phyloP scores from a whole-genome alignment of 768 basidiomycete species.

The Psilocybe tampanensis region DNA sequence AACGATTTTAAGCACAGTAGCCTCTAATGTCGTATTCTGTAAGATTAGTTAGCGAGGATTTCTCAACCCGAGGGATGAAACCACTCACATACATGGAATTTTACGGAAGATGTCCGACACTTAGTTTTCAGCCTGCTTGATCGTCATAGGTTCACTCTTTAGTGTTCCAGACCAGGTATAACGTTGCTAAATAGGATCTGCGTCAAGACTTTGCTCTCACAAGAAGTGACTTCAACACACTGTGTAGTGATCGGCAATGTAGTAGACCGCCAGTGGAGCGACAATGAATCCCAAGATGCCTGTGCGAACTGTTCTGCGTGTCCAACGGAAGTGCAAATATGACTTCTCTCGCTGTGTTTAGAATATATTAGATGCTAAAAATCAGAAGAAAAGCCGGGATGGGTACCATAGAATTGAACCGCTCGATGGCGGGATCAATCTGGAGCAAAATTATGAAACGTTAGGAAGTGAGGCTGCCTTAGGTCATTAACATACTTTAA shows the following conservation, averaged over 20 bases:
- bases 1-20: conserved; percentile 55
- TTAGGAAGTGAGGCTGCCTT: background rate
- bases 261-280: conserved; percentile 61
- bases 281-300: conserved; percentile 65
- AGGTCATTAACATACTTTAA: conserved; percentile 46
- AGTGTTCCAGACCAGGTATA: conserved; percentile 53
- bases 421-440: conserved; percentile 64
- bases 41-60: background rate
- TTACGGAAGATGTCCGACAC: background rate
- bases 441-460: conserved; percentile 16
- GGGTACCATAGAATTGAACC: conserved; percentile 52
- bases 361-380: conserved; percentile 1
- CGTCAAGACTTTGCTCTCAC: conserved; percentile 35
- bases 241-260: conserved; percentile 46
- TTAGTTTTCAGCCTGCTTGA: background rate
- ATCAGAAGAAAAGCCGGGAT: conserved; percentile 5
- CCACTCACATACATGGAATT: background rate
- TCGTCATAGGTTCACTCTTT: conserved; percentile 19
- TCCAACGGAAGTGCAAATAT: conserved; percentile 86
- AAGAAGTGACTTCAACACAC: conserved; percentile 47
- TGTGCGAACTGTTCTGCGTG: conserved; percentile 62
- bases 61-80: too few relatives aligned
- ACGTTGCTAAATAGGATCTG: conserved; percentile 38
- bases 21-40: background rate
- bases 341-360: conserved; percentile 77